Percentiles rank a stretch among this genome's conserved stretches.
phyloP scores from a whole-genome alignment of 2,329 filamentous ascomycete species.

The Pseudogymnoascus verrucosus region DNA sequence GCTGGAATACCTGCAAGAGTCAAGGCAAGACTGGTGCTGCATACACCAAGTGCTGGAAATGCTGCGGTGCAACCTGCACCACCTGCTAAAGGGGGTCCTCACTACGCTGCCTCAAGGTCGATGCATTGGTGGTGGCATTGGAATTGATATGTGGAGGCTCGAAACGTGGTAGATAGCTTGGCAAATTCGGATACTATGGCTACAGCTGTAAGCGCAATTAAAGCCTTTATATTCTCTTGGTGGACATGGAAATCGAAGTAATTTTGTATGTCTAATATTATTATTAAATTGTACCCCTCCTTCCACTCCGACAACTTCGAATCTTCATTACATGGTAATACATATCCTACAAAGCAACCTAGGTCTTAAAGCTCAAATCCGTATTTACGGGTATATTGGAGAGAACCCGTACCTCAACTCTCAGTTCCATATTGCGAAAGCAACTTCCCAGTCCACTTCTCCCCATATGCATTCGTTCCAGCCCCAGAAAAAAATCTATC shows the following conservation, averaged over 20 bases:
- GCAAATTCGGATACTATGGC: background rate
- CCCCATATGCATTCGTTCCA: conserved; percentile 2
- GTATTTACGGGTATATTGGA: background rate
- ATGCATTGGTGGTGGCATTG: background rate
- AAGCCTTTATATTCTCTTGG: background rate
- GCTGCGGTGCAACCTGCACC: background rate
- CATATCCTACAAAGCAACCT: background rate
- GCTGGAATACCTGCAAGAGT: background rate
- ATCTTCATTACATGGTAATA: background rate
- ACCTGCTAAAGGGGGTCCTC: background rate
- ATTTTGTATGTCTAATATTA: background rate
- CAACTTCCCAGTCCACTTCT: background rate
- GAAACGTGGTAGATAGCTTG: background rate
- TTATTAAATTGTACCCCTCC: background rate
- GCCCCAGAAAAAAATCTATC: background rate
- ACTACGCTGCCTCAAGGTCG: background rate
- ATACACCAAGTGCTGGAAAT: background rate
- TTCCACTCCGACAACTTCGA: background rate
- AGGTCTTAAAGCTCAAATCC: background rate
- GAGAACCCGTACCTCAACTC: background rate
- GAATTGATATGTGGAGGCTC: background rate
- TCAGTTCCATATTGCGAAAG: background rate
- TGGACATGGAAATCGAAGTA: background rate
- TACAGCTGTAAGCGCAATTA: background rate
- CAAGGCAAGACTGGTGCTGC: conserved; percentile 6